These are phyloP conservation scores for Spathaspora sp. DNA, from an alignment of 1,139 yeast species.

Conservation along the genomic window DNA sequence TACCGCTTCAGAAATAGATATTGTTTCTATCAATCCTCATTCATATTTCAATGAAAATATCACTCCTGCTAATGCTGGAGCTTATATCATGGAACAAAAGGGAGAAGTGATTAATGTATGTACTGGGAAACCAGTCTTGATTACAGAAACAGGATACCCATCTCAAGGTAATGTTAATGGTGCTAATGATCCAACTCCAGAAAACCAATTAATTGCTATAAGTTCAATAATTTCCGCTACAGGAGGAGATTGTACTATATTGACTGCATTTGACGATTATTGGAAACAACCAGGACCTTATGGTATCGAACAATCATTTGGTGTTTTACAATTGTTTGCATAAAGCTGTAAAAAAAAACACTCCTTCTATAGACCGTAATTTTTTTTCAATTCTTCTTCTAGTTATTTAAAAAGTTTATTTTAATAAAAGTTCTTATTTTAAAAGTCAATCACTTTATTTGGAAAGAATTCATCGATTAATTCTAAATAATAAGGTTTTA, in stretches of 20 bases:
- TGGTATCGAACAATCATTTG: conserved; percentile 85
- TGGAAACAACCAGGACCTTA: conserved; percentile 90
- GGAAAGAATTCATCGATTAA: conserved; percentile 72
- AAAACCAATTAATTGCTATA: conserved; percentile 72
- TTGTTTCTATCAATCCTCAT: conserved; percentile 84
- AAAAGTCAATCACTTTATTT: conserved; percentile 54
- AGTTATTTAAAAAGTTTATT: no score
- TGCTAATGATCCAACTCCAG: conserved; percentile 64
- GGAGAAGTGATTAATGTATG: conserved; percentile 52
- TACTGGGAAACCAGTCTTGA: conserved; percentile 47
- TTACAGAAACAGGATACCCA: conserved; percentile 92
- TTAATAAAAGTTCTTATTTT: conserved; percentile 5
- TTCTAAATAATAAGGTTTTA: conserved; percentile 59
- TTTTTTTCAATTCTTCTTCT: neutral
- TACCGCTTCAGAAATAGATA: conserved; percentile 63
- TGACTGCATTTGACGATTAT: conserved; percentile 74
- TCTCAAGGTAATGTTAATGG: conserved; percentile 72
- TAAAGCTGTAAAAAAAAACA: conserved; percentile 11
- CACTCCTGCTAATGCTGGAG: conserved; percentile 67
- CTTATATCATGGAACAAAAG: conserved; percentile 66
- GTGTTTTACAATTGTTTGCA: conserved; percentile 51
- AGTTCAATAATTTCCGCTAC: conserved; percentile 55
- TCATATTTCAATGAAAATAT: conserved; percentile 71
- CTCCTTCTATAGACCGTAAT: neutral
- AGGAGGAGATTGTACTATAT: conserved; percentile 62